Evolutionary conservation across 441 rosid species (phyloP).

Genomic region (Geranium incanum): DNA sequence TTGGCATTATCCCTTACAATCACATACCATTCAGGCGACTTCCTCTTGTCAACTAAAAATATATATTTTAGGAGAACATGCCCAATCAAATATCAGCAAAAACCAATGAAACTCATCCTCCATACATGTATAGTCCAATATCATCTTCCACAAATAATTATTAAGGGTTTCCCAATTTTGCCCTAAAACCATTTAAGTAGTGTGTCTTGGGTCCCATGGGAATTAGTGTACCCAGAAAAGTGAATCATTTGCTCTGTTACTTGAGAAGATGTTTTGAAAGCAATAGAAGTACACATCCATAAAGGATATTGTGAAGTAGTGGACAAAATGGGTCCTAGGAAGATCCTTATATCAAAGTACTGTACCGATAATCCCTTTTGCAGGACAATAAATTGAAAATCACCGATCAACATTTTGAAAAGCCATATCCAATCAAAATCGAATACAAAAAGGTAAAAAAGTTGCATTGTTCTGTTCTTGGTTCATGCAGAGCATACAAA

Average conservation of each 20-base stretch:
- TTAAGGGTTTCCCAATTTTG: background rate
- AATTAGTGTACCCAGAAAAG: background rate
- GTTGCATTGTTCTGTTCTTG: background rate
- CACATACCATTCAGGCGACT: background rate
- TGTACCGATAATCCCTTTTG: background rate
- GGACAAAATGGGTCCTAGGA: background rate
- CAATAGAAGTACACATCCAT: background rate
- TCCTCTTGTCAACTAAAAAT: too few relatives aligned
- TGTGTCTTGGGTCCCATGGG: background rate
- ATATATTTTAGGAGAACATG: background rate
- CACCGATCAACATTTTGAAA: background rate
- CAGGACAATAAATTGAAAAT: background rate
- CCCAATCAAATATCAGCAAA: slow-evolving; percentile 1
- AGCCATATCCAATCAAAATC: background rate
- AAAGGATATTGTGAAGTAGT: background rate
- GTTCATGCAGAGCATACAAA: background rate
- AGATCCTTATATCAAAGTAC: background rate
- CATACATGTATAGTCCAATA: too few relatives aligned
- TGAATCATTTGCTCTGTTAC: background rate
- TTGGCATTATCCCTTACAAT: too few relatives aligned
- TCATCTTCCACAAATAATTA: background rate
- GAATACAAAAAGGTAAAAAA: background rate
- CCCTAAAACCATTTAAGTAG: background rate
- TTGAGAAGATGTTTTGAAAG: background rate
- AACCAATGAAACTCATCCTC: background rate